Percentiles rank a stretch among this genome's conserved stretches.
Evolutionary conservation across 306 rosid species (phyloP).

Genomic region (Comarum palustre): DNA sequence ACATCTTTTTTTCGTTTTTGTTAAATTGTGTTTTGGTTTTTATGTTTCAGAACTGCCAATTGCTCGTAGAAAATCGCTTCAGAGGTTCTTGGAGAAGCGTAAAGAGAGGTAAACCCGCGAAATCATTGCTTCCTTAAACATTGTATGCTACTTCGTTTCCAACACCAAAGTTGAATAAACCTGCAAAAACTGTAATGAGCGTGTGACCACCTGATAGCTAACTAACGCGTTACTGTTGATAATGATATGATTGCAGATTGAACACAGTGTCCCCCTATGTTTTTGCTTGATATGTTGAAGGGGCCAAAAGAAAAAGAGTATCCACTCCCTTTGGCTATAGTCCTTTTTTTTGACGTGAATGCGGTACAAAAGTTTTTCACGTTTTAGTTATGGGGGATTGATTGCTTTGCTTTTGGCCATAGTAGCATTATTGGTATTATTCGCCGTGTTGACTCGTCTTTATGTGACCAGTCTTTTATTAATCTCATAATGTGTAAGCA

Average conservation of each 20-base stretch:
- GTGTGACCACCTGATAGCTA: neutral
- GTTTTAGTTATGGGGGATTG: neutral
- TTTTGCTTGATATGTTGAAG: neutral
- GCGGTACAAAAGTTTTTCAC: neutral
- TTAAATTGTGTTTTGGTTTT: neutral
- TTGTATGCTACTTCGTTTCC: neutral
- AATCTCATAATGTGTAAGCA: neutral
- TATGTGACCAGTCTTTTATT: neutral
- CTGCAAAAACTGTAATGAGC: neutral
- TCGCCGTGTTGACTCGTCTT: neutral
- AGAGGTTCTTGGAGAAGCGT: constrained; percentile 53
- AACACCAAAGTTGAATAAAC: neutral
- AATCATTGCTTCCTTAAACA: neutral
- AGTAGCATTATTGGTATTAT: neutral
- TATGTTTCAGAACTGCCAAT: constrained; percentile 45
- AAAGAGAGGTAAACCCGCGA: constrained; percentile 44
- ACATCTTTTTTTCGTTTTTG: neutral
- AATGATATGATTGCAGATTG: constrained; percentile 14
- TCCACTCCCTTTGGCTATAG: neutral
- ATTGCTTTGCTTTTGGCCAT: neutral
- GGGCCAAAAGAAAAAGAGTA: neutral
- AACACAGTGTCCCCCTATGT: constrained; percentile 24
- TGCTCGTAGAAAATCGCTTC: constrained; percentile 41
- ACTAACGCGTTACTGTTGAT: neutral
- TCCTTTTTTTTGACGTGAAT: neutral